Percentiles rank a stretch among this genome's conserved stretches.
phyloP scores from a whole-genome alignment of 495 filamentous ascomycete species.

The Cudoniella acicularis region DNA sequence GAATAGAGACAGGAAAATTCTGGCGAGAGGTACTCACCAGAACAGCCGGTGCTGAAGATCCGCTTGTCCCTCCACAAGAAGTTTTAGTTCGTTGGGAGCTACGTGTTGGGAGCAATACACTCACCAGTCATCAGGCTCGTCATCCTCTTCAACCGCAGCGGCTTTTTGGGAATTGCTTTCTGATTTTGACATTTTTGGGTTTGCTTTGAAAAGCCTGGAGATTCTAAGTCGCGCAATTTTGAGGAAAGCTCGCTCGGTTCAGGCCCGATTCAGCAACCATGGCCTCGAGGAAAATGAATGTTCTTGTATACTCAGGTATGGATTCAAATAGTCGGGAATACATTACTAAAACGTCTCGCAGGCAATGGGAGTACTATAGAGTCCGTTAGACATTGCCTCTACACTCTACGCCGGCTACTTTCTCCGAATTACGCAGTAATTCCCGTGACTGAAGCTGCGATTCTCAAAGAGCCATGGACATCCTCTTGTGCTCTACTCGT shows the following conservation, averaged over 20 bases:
- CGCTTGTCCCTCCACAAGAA: conserved; percentile 73
- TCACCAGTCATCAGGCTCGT: conserved; percentile 96
- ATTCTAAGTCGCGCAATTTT: background rate
- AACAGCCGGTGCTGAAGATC: conserved; percentile 94
- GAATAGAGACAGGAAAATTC: background rate
- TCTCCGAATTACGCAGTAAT: conserved; percentile 92
- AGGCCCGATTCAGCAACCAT: conserved; percentile 2
- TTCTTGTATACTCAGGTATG: conserved; percentile 81
- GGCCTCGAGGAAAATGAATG: conserved; percentile 60
- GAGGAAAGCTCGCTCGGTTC: background rate
- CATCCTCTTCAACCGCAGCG: conserved; percentile 49
- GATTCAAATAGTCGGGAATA: background rate
- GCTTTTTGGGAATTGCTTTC: conserved; percentile 40
- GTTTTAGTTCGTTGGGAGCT: conserved; percentile 18
- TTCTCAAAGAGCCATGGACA: conserved; percentile 91
- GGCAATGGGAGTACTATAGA: conserved; percentile 82
- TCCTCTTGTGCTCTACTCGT: conserved; percentile 84
- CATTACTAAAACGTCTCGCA: conserved; percentile 28
- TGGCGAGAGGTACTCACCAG: conserved; percentile 52
- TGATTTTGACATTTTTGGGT: conserved; percentile 46
- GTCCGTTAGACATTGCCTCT: conserved; percentile 86
- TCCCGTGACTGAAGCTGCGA: conserved; percentile 68
- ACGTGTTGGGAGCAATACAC: conserved; percentile 18
- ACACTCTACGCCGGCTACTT: conserved; percentile 83
- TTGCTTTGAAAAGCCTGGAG: background rate